These are phyloP conservation scores for Atalantia buxifolia DNA, from an alignment of 345 rosid species.

Conservation along the genomic window DNA sequence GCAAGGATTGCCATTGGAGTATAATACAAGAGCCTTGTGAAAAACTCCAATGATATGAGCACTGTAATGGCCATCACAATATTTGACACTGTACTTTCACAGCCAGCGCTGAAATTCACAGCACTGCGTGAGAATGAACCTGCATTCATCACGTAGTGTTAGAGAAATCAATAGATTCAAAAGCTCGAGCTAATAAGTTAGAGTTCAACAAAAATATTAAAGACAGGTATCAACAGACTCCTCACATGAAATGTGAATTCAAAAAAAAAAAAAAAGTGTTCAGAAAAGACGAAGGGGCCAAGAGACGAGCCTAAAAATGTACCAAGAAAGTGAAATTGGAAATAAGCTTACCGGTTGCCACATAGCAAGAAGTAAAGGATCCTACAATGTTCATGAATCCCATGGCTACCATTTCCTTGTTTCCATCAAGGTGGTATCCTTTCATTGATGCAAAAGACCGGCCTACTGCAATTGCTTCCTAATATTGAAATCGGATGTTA, in stretches of 20 bases:
- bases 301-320: neutral
- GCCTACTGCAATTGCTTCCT: constrained; percentile 95
- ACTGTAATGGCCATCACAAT: constrained; percentile 86
- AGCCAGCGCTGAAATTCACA: constrained; percentile 79
- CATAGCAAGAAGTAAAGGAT: constrained; percentile 82
- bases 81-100: constrained; percentile 79
- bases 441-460: constrained; percentile 72
- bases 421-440: constrained; percentile 82
- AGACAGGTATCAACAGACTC: neutral
- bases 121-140: constrained; percentile 95
- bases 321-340: neutral
- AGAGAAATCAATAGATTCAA: no score
- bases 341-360: constrained; percentile 65
- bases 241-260: no score
- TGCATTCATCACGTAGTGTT: constrained; percentile 8
- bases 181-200: no score
- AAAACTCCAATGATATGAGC: constrained; percentile 50
- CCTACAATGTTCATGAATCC: constrained; percentile 80
- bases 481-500: neutral
- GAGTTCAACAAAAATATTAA: no score
- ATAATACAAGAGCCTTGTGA: constrained; percentile 71
- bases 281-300: neutral
- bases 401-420: constrained; percentile 89
- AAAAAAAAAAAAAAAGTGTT: no score
- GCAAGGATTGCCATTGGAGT: constrained; percentile 82